These are phyloP conservation scores for Trichoderma harzianum DNA, from an alignment of 2,329 filamentous ascomycete genomes.

Conservation along the genomic window DNA sequence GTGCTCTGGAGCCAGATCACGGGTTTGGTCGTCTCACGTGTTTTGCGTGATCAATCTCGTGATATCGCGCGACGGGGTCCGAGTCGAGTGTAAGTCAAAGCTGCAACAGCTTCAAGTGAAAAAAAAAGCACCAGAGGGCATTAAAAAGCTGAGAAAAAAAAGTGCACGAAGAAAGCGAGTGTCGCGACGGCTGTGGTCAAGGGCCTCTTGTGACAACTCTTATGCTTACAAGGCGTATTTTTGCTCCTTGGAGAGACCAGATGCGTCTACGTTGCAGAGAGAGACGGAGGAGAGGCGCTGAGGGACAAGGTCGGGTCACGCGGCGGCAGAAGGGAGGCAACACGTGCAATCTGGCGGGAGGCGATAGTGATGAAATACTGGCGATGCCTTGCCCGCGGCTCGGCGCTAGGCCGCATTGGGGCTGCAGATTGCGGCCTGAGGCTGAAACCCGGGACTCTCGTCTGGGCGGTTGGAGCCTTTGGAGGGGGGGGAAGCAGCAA, in stretches of 20 bases:
- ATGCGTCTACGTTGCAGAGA: slow-evolving; percentile 1
- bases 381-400: neutral
- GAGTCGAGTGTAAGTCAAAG: slow-evolving; percentile 30
- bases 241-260: neutral
- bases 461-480: neutral
- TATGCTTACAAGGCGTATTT: slow-evolving; percentile 16
- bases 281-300: slow-evolving; percentile 19
- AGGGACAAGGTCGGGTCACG: slow-evolving; percentile 32
- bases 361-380: slow-evolving; percentile 1
- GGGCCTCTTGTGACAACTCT: slow-evolving; percentile 14
- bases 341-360: slow-evolving; percentile 39
- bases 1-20: slow-evolving; percentile 43
- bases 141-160: neutral
- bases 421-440: slow-evolving; percentile 14
- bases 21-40: slow-evolving; percentile 44
- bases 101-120: neutral
- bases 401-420: neutral
- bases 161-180: neutral
- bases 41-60: slow-evolving; percentile 47
- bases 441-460: neutral
- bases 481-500: neutral
- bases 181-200: slow-evolving; percentile 10
- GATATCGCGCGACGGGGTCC: slow-evolving; percentile 41
- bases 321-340: slow-evolving; percentile 37
- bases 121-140: slow-evolving; percentile 17